Base-by-base conservation (phyloP, 108 stramenopile species). In the Cyclotella kingstonii region DNA sequence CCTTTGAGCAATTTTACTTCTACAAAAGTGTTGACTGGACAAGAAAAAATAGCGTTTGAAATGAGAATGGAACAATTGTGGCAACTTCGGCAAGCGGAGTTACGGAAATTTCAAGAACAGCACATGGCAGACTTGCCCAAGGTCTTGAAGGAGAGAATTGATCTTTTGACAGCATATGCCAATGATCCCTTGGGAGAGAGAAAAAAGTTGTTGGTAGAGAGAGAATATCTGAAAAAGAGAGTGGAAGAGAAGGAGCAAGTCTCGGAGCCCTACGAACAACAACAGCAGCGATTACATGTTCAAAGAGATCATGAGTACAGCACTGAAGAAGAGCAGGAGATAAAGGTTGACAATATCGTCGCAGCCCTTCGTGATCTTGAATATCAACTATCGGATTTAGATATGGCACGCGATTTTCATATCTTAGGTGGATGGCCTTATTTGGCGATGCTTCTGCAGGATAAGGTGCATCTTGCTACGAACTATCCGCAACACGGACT, bases 321-420 rank as follows among this genome's bases (percentile, higher is more conserved):
- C 7, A 66, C 30, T 9, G 68, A 70, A 5, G 73, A 76, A 4
- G 69, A 52, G 5, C 4, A 5, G 14, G 60, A 46, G 15, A 5
- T 27, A 10, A 36, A 15, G 3, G 72, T 60, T 15, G 36, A 68
- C 10, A 56, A 84, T 53, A 77, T 91, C 27, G 35, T 90, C 0
- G 60, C 49, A 6, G 78, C 86, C 8, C 58, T 98, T 4, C 48
- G 68, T 19, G 93, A 93, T 77, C 68, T 98, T 61, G 95, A 95
- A 65, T 91, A 84, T 60, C 85, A 86, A 31, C 55, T 98, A 17
- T 78, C 87, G 7, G 97, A 98, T 64, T 53, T 98, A 7, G 97
- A 98, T 63, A 92, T 90, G 82, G 90, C 97, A 5, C 80, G 95
- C 10, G 97, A 98, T 57, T 96, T 98, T 68, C 85, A 96, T 73